A percentile compares a stretch with the other conserved stretches of the same genome.
Evolutionary conservation across 2,329 filamentous ascomycete species (phyloP).

Genomic region (Acrodontium crateriforme): DNA sequence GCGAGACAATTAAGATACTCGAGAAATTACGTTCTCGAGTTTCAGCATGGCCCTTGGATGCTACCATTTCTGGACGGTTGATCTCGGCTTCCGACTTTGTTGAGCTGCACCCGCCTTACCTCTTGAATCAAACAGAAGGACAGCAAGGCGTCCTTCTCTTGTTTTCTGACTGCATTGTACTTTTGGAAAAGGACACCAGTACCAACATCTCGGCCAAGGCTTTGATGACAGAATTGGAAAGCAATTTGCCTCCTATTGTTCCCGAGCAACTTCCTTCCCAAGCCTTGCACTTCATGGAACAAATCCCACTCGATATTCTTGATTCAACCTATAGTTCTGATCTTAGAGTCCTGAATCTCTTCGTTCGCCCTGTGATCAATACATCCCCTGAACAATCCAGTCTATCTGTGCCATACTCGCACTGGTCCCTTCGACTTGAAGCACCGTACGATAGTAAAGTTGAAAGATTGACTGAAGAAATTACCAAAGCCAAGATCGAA

Average conservation of each 20-base stretch:
- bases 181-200: slow-evolving; percentile 50
- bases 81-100: slow-evolving; percentile 69
- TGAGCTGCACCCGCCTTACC: slow-evolving; percentile 63
- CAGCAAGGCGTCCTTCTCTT: slow-evolving; percentile 57
- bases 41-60: slow-evolving; percentile 17
- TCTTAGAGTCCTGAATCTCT: slow-evolving; percentile 15
- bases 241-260: slow-evolving; percentile 25
- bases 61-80: slow-evolving; percentile 59
- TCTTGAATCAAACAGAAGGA: slow-evolving; percentile 17
- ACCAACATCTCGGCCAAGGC: slow-evolving; percentile 51
- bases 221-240: slow-evolving; percentile 73
- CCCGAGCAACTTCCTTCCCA: slow-evolving; percentile 32
- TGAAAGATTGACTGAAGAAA: slow-evolving; percentile 64
- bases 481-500: slow-evolving; percentile 75
- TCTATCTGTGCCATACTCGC: no score
- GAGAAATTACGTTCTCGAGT: slow-evolving; percentile 43
- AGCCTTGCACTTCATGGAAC: slow-evolving; percentile 53
- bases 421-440: slow-evolving; percentile 47
- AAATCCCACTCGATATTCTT: slow-evolving; percentile 14
- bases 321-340: slow-evolving; percentile 16
- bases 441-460: slow-evolving; percentile 69
- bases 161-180: slow-evolving; percentile 68
- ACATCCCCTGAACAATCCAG: no score
- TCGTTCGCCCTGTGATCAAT: slow-evolving; percentile 13
- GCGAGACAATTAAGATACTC: slow-evolving; percentile 58